Conservation (phyloP, 192 early-diverging fungal species). For the Coemansia sp. region DNA sequence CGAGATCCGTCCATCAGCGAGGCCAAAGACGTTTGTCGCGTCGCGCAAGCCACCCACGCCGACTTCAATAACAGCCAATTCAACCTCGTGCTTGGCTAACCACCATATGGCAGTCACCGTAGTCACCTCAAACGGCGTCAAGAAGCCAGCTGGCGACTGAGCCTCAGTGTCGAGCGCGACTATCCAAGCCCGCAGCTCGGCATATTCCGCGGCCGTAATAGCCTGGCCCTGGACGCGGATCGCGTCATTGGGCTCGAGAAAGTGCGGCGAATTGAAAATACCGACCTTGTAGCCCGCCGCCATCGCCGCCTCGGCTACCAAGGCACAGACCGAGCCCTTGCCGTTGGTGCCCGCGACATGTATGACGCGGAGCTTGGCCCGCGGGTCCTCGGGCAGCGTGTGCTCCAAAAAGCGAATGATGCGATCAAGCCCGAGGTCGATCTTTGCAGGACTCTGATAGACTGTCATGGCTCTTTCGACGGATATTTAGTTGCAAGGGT, state of each 20-base stretch:
- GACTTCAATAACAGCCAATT: conserved; percentile 82
- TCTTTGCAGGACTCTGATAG: conserved; percentile 23
- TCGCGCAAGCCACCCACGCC: conserved; percentile 78
- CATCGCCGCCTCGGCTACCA: conserved; percentile 43
- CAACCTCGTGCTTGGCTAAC: conserved; percentile 62
- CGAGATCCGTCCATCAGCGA: conserved; percentile 47
- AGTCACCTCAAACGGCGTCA: conserved; percentile 75
- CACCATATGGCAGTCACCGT: conserved; percentile 64
- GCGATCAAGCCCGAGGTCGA: conserved; percentile 48
- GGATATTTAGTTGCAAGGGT: background rate
- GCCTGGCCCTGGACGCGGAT: conserved; percentile 63
- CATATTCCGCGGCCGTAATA: conserved; percentile 49
- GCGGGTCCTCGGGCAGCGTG: conserved; percentile 56
- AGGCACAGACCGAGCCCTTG: conserved; percentile 80
- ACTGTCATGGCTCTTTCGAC: conserved; percentile 20
- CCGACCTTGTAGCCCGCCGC: conserved; percentile 57
- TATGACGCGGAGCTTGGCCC: conserved; percentile 58
- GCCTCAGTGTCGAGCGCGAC: conserved; percentile 39
- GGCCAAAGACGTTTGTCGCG: conserved; percentile 78
- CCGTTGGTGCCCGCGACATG: conserved; percentile 92
- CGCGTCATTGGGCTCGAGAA: conserved; percentile 67
- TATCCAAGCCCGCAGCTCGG: conserved; percentile 48
- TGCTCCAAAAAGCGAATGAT: conserved; percentile 58
- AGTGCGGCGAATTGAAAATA: conserved; percentile 80
- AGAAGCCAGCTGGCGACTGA: conserved; percentile 23